Base-by-base conservation (phyloP, 2,329 filamentous ascomycete genomes). In the Passalora sequoiae region DNA sequence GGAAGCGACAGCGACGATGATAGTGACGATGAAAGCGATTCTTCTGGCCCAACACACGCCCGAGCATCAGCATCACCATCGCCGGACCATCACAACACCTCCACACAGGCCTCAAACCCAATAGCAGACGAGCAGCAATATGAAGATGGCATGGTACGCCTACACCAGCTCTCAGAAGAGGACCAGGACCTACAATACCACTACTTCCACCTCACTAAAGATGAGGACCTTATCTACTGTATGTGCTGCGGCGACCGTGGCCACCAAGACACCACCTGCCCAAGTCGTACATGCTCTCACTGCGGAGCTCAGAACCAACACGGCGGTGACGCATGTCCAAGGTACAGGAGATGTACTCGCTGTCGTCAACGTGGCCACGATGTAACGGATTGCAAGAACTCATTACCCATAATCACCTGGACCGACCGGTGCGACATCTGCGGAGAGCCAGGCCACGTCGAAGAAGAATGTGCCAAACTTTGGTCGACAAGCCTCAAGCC, bases 381-480 rank as follows among this genome's bases (percentile, higher is more conserved):
- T 42, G 22, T 38, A n/a, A 13, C 37, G 3, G 17, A 28, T 6
- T 48, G 46, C 31, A 41, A 35, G 7, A 41, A 44, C 21, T 27
- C 32, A 15, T 4, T 16, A 29, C 21, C 24, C 10, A 19, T 22
- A 25, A 6, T n/a, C 19, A 29, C 21, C 13, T 12, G 24, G n/a
- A 20, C 15, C 33, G 44, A 43, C 16, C 15, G 33, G 9, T 46
- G 44, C 29, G 44, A 46, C 19, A 33, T 46, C 12, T 46, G 44
- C 22, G 27, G 33, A n/a, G 33, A 47, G 7, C 21, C 24, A 12
- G 55, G 54, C 4, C 57, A 60, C 21, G 47, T 54, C 7, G 57
- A 60, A 27, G 51, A 54, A 25, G 50, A 58, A 29, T 59, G 57
- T 37, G 21, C 47, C 3, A 29, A 40, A 12, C 40, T 59, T 17